Conservation (phyloP, 139 green algal genomes). For the Coelastrella sp. region DNA sequence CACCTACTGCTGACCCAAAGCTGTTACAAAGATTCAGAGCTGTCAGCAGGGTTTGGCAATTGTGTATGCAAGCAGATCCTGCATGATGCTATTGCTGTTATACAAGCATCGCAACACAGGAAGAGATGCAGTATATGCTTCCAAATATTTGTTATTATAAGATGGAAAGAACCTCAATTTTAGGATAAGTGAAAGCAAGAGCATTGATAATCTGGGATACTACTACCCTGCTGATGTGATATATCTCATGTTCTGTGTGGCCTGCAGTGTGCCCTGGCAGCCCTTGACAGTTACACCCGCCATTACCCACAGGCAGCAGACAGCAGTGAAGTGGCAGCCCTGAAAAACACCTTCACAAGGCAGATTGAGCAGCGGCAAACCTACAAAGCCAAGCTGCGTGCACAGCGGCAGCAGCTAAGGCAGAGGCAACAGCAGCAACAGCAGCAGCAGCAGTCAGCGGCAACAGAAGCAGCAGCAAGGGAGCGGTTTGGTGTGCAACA, state of each 20-base stretch:
- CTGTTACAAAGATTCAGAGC: too few relatives aligned
- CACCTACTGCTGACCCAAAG: too few relatives aligned
- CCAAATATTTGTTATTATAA: too few relatives aligned
- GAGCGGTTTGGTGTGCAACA: not conserved
- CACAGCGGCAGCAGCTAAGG: not conserved
- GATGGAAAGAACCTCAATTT: too few relatives aligned
- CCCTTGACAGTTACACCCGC: constrained; percentile 44
- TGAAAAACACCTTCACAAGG: constrained; percentile 46
- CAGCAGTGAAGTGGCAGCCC: constrained; percentile 13
- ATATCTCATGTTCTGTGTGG: too few relatives aligned
- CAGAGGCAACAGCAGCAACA: constrained; percentile 1
- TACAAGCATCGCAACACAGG: too few relatives aligned
- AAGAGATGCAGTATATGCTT: too few relatives aligned
- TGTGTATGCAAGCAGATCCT: too few relatives aligned
- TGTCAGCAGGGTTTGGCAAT: too few relatives aligned
- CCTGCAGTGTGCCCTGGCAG: constrained; percentile 54
- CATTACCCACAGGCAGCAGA: constrained; percentile 49
- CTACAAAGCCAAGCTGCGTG: not conserved
- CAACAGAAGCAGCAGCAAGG: constrained; percentile 23
- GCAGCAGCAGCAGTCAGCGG: not conserved
- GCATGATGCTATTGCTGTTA: too few relatives aligned
- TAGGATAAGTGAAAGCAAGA: too few relatives aligned
- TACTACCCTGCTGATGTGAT: not conserved
- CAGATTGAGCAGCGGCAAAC: constrained; percentile 42
- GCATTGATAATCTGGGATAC: not conserved